phyloP scores from a whole-genome alignment of 2,329 filamentous ascomycete genomes.

The Aspergillus neotritici region DNA sequence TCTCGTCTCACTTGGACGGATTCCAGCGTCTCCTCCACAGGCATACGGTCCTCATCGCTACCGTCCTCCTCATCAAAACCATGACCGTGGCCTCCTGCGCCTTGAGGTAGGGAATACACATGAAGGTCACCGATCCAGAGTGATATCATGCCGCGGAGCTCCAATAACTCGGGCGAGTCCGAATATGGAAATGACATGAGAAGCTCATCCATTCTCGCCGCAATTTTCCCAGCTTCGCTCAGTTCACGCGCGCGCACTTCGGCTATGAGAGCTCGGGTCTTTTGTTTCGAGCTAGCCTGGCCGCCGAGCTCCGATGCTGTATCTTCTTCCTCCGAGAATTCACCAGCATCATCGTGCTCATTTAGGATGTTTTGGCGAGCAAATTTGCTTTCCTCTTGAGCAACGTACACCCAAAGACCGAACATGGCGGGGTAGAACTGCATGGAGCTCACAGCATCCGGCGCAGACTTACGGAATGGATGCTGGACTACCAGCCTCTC shows the following conservation, averaged over 20 bases:
- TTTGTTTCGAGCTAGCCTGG: slow-evolving; percentile 23
- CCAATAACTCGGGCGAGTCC: slow-evolving; percentile 59
- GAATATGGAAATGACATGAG: slow-evolving; percentile 66
- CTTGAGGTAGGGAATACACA: slow-evolving; percentile 27
- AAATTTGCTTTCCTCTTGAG: slow-evolving; percentile 55
- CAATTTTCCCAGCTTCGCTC: slow-evolving; percentile 56
- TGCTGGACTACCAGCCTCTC: slow-evolving; percentile 71
- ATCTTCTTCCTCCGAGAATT: slow-evolving; percentile 30
- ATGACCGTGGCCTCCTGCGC: slow-evolving; percentile 5
- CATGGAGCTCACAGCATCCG: slow-evolving; percentile 57
- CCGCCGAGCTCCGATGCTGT: slow-evolving; percentile 18
- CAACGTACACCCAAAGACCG: slow-evolving; percentile 72
- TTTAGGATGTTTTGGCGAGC: slow-evolving; percentile 38
- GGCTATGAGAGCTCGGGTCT: slow-evolving; percentile 31
- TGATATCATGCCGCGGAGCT: slow-evolving; percentile 66
- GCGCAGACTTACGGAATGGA: slow-evolving; percentile 60
- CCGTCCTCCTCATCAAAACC: slow-evolving; percentile 5
- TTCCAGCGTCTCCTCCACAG: slow-evolving; percentile 18
- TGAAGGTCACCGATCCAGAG: slow-evolving; percentile 69
- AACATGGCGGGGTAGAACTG: slow-evolving; percentile 81
- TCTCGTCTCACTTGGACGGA: slow-evolving; percentile 29
- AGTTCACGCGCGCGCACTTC: slow-evolving; percentile 50
- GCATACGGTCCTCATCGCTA: slow-evolving; percentile 14
- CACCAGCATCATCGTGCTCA: slow-evolving; percentile 19
- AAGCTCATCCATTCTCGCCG: slow-evolving; percentile 63